Conservation (phyloP, 2,329 filamentous ascomycete species). For the Colletotrichum destructivum region DNA sequence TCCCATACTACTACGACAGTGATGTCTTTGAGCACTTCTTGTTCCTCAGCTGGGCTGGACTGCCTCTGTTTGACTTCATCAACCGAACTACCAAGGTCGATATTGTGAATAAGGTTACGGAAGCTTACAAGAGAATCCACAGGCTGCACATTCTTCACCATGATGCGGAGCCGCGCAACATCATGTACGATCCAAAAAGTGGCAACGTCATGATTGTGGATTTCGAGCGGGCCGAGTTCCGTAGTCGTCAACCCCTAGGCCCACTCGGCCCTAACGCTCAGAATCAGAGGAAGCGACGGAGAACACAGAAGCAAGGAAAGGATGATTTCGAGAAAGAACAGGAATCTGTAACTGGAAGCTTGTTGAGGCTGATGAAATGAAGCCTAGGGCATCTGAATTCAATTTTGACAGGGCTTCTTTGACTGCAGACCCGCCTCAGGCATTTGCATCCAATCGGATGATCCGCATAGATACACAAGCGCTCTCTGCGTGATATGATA, state of each 20-base stretch:
- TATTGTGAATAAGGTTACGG: too few species aligned
- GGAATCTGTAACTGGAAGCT: conserved; percentile 14
- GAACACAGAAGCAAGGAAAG: conserved; percentile 43
- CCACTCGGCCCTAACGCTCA: conserved; percentile 42
- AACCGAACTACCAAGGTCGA: too few species aligned
- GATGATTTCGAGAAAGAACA: conserved; percentile 44
- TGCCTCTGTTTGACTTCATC: too few species aligned
- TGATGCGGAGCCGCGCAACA: conserved; percentile 51
- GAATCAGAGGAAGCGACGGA: conserved; percentile 44
- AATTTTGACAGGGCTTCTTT: too few species aligned
- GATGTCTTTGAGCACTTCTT: too few species aligned
- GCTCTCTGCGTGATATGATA: too few species aligned
- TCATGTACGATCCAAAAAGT: conserved; percentile 48
- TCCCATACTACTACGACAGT: too few species aligned
- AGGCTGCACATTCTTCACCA: conserved; percentile 46
- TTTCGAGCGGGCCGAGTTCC: conserved; percentile 50
- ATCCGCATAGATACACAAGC: too few species aligned
- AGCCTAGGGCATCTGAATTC: background rate
- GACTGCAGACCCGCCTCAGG: too few species aligned
- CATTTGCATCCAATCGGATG: too few species aligned
- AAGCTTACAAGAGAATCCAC: conserved; percentile 12
- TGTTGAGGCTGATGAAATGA: background rate
- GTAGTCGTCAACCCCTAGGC: conserved; percentile 44
- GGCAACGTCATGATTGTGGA: conserved; percentile 51
- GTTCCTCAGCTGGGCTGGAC: too few species aligned